Conservation (phyloP, 345 rosid genomes). For the Bretschneidera sinensis region DNA sequence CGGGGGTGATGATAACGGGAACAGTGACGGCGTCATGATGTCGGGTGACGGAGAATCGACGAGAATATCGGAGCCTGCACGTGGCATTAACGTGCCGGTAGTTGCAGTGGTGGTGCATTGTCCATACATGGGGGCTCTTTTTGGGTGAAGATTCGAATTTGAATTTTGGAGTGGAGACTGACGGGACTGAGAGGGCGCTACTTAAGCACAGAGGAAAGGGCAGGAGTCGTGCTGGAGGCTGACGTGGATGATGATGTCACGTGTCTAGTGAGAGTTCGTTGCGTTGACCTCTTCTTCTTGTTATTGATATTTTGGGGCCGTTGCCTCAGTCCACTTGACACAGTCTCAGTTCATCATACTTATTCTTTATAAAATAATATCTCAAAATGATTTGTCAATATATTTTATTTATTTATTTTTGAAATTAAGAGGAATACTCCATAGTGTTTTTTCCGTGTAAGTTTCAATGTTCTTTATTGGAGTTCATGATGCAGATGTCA, state of each 20-base stretch:
- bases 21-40: slow-evolving; percentile 21
- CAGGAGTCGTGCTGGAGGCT: slow-evolving; percentile 7
- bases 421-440: no score
- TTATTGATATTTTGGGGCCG: no score
- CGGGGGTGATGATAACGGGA: slow-evolving; percentile 30
- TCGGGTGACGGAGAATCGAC: slow-evolving; percentile 25
- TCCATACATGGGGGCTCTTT: slow-evolving; percentile 36
- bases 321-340: no score
- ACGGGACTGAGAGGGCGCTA: slow-evolving; percentile 19
- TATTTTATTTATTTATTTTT: no score
- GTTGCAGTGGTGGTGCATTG: slow-evolving; percentile 23
- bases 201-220: slow-evolving; percentile 22
- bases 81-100: no score
- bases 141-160: slow-evolving; percentile 4
- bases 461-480: no score
- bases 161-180: background rate
- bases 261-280: slow-evolving; percentile 12
- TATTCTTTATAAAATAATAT: slow-evolving; percentile 2
- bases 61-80: slow-evolving; percentile 19
- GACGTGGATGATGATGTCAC: slow-evolving; percentile 40
- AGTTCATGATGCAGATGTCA: no score
- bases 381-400: slow-evolving; percentile 12
- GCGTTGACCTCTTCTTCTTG: slow-evolving; percentile 51
- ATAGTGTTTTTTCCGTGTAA: no score
- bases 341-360: slow-evolving; percentile 2